Evolutionary conservation across 2,329 filamentous ascomycete genomes (phyloP).

Genomic region (Pezizomycotina sp.): DNA sequence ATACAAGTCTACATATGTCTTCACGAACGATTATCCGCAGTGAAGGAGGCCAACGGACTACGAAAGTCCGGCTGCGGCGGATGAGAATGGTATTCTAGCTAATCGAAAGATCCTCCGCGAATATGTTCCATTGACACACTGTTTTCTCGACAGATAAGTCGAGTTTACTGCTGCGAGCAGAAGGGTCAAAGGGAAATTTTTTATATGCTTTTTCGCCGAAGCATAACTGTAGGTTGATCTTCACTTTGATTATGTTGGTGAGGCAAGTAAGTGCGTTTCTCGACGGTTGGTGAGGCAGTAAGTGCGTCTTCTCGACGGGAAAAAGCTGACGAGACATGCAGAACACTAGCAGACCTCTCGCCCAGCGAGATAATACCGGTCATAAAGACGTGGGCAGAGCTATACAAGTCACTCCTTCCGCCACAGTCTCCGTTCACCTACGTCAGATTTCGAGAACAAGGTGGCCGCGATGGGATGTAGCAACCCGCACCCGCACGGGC

Average conservation of each 20-base stretch:
- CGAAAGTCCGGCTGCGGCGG: slow-evolving; percentile 26
- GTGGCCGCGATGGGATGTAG: slow-evolving; percentile 96
- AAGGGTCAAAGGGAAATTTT: slow-evolving; percentile 88
- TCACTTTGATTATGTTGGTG: background rate
- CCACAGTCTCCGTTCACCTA: slow-evolving; percentile 65
- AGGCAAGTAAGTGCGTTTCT: background rate
- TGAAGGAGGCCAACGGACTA: slow-evolving; percentile 89
- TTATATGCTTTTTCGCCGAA: slow-evolving; percentile 83
- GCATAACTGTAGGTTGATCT: slow-evolving; percentile 48
- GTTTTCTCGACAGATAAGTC: slow-evolving; percentile 30
- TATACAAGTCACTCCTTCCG: slow-evolving; percentile 70
- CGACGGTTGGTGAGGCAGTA: background rate
- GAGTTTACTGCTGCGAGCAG: slow-evolving; percentile 59
- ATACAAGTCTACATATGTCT: slow-evolving; percentile 77
- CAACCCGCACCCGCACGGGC: slow-evolving; percentile 92
- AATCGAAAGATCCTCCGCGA: background rate
- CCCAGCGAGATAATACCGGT: slow-evolving; percentile 62
- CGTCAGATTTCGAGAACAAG: slow-evolving; percentile 99
- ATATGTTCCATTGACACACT: background rate
- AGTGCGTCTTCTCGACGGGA: background rate
- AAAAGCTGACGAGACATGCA: background rate
- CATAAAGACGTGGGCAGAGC: slow-evolving; percentile 76
- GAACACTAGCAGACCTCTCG: slow-evolving; percentile 74
- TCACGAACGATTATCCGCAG: slow-evolving; percentile 97
- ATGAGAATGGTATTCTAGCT: slow-evolving; percentile 5